Conservation (phyloP, 352 stramenopile genomes). For the Pythium phragmiticola region DNA sequence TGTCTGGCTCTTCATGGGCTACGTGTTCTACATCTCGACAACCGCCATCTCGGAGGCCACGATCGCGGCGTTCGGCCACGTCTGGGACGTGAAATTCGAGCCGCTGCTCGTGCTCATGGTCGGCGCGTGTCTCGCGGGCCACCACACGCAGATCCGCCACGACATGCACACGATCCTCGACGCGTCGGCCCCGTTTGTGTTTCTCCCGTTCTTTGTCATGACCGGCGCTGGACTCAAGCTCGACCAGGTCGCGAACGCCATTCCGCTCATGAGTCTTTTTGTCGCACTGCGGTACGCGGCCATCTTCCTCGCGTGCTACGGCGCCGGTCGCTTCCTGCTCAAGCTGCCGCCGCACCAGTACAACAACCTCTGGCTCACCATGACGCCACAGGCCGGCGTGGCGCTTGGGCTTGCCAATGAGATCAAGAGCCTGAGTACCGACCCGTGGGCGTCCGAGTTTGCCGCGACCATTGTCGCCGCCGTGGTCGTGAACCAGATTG, state of each 20-base stretch:
- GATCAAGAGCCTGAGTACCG: conserved; percentile 45
- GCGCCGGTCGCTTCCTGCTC: conserved; percentile 57
- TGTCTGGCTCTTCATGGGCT: conserved; percentile 58
- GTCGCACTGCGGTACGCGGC: conserved; percentile 51
- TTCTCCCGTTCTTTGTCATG: conserved; percentile 80
- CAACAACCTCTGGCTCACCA: conserved; percentile 75
- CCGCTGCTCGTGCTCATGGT: conserved; percentile 67
- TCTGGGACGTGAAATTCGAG: conserved; percentile 75
- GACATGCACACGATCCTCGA: conserved; percentile 81
- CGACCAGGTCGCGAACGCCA: conserved; percentile 52
- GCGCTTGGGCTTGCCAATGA: conserved; percentile 61
- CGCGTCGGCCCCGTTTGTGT: conserved; percentile 62
- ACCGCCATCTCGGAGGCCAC: conserved; percentile 44
- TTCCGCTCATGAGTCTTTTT: conserved; percentile 69
- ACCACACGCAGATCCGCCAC: conserved; percentile 59
- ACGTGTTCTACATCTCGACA: conserved; percentile 59
- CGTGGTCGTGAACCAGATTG: conserved; percentile 72
- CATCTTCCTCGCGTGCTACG: conserved; percentile 67
- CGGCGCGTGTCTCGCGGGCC: conserved; percentile 57
- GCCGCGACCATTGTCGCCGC: conserved; percentile 62
- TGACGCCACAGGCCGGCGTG: conserved; percentile 69
- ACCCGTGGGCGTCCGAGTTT: conserved; percentile 59
- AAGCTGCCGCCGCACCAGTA: conserved; percentile 58
- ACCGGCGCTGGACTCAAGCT: conserved; percentile 63
- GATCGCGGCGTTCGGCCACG: conserved; percentile 41